A percentile compares a stretch with the other conserved stretches of the same genome.
Conservation (phyloP, 1,284 basidiomycete genomes). For the Xerocomus nothofagi region DNA sequence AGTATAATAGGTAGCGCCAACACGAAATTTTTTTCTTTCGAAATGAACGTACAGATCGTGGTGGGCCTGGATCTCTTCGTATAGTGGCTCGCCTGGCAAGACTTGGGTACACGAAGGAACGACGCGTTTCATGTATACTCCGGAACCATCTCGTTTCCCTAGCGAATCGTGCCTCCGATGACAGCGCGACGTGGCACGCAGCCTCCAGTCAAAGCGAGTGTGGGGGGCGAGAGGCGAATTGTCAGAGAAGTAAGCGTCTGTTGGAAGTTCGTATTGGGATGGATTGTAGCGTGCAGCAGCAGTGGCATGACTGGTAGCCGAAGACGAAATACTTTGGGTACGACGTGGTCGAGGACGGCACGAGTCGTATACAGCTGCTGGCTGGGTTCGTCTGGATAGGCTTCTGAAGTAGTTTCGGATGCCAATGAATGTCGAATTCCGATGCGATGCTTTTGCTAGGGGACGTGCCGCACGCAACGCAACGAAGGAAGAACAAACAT, state of each 20-base stretch:
- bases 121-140: slow-evolving; percentile 36
- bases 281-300: slow-evolving; percentile 13
- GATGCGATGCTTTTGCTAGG: slow-evolving; percentile 6
- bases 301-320: slow-evolving; percentile 4
- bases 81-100: slow-evolving; percentile 38
- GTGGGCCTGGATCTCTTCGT: slow-evolving; percentile 48
- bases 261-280: slow-evolving; percentile 24
- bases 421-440: slow-evolving; percentile 31
- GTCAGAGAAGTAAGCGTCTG: slow-evolving; percentile 33
- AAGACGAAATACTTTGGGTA: slow-evolving; percentile 17
- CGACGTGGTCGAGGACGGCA: not conserved
- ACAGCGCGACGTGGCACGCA: slow-evolving; percentile 36
- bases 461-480: not conserved
- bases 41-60: slow-evolving; percentile 40
- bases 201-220: slow-evolving; percentile 42
- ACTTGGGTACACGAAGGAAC: slow-evolving; percentile 37
- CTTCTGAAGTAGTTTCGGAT: slow-evolving; percentile 32
- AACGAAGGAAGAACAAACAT: slow-evolving; percentile 10
- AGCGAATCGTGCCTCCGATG: slow-evolving; percentile 3
- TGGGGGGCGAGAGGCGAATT: slow-evolving; percentile 29
- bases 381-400: slow-evolving; percentile 9
- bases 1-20: not conserved
- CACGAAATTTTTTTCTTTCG: not conserved
- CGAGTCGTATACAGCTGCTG: not conserved
- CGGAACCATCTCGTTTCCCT: slow-evolving; percentile 6